Conservation (phyloP, 495 filamentous ascomycete genomes). For the Durotheca rogersii region DNA sequence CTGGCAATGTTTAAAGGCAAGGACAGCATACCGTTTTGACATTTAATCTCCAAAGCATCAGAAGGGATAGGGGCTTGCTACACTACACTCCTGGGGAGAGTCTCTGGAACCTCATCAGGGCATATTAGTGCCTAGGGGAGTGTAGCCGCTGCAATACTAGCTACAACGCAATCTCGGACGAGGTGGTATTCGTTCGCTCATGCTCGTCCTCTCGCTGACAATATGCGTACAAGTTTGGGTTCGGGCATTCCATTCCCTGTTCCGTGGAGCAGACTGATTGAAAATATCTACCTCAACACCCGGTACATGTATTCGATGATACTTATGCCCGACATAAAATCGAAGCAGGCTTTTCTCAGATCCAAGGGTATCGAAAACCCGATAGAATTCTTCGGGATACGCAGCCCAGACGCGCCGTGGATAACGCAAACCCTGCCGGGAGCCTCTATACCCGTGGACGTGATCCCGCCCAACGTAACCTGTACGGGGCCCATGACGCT, state of each 20-base stretch:
- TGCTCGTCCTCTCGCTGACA: no score
- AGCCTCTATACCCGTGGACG: constrained; percentile 42
- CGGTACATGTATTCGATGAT: constrained; percentile 9
- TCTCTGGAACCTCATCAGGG: no score
- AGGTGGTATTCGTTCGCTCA: no score
- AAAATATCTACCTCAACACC: constrained; percentile 47
- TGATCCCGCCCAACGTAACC: constrained; percentile 47
- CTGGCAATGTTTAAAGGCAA: no score
- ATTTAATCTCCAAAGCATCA: no score
- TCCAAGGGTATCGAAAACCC: constrained; percentile 15
- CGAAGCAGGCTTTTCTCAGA: constrained; percentile 7
- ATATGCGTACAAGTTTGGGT: no score
- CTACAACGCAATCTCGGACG: no score
- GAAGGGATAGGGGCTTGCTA: no score
- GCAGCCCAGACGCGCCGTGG: constrained; percentile 11
- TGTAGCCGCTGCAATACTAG: no score
- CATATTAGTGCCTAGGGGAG: no score
- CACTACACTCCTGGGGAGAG: no score
- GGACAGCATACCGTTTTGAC: no score
- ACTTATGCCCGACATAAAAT: constrained; percentile 13
- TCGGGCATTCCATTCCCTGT: constrained; percentile 54
- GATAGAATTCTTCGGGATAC: constrained; percentile 5
- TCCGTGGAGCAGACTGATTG: constrained; percentile 44
- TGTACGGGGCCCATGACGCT: constrained; percentile 48
- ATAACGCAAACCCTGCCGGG: constrained; percentile 32